Evolutionary conservation across 345 rosid genomes (phyloP).

Genomic region (Aquilaria sinensis): DNA sequence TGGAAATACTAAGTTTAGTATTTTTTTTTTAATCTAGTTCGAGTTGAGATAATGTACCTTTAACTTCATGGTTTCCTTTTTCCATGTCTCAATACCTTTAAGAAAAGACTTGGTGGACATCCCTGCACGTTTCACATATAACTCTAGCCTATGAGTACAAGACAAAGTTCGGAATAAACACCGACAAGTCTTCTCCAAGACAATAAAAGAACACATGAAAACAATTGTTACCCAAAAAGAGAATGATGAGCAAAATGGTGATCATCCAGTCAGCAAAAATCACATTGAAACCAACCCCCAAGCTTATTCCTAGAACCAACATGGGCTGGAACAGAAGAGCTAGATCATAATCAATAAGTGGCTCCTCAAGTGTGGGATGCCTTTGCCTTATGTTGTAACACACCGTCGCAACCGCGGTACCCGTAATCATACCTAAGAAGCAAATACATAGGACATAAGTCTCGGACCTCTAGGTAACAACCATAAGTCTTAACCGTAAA

Average conservation of each 20-base stretch:
- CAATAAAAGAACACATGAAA: not conserved
- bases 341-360: conserved; percentile 47
- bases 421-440: conserved; percentile 40
- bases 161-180: not conserved
- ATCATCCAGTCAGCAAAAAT: conserved; percentile 51
- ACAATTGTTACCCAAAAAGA: conserved; percentile 27
- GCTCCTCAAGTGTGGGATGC: conserved; percentile 43
- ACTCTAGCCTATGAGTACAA: not conserved
- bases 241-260: conserved; percentile 35
- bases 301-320: conserved; percentile 42
- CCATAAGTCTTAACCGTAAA: too few species aligned
- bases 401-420: conserved; percentile 37
- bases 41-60: conserved; percentile 13
- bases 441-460: not conserved
- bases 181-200: not conserved
- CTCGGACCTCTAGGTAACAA: not conserved
- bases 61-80: conserved; percentile 34
- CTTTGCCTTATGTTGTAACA: conserved; percentile 31
- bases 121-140: conserved; percentile 20
- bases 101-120: conserved; percentile 39
- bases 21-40: too few species aligned
- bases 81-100: conserved; percentile 50
- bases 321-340: conserved; percentile 49
- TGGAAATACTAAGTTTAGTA: too few species aligned
- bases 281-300: conserved; percentile 41